Evolutionary conservation across 192 early-diverging fungal genomes (phyloP), one percentile per base, ranked within the genome.

Genomic region (Lobosporangium transversale): DNA sequence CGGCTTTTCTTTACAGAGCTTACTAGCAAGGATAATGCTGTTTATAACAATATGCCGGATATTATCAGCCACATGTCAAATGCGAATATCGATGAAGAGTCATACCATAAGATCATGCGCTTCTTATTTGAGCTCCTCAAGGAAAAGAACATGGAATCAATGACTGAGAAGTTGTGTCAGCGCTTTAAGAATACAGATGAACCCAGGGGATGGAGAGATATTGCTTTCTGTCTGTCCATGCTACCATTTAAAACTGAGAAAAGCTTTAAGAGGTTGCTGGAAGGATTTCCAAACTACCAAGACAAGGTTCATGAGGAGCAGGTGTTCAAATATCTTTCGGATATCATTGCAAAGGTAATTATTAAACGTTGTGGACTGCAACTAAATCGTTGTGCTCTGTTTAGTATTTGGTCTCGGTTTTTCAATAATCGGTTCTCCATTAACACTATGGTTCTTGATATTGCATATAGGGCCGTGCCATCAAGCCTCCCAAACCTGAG

Each of bases 1-100:
- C 94, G 92, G 32, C 83, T 97, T 58, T 99, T 99, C 86, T 99
- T 99, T 76, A 90, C 93, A 17, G 98, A 99, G 74, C 79, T 99
- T 63, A 85, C 94, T 0, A 89, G 90, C 27, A 99, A 99, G 78
- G 98, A 98, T 78, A 98, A 98, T 70, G 95, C 97, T 11, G 90
- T 99, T 21, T 99, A 99, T 85, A 99, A 99, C 81, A 99, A 99
- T 78, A 83, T 99, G 70, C 95, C 96, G 1, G 98, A 99, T 81
- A 98, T 98, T 40, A 97, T 98, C 70, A 93, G 91, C 66, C 97
- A 95, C 62, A 81, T 99, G 60, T 94, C 92, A 17, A 86, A 85
- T 47, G 67, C 84, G 78, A 70, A 59, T 87, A 88, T 98, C 24
- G 82, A 88, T 47, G 97, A 99, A 78, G 89, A 91, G 31, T 83